Evolutionary conservation across 768 basidiomycete genomes (phyloP), one percentile per base, ranked within the genome.

Genomic region (Pluteus cervinus): DNA sequence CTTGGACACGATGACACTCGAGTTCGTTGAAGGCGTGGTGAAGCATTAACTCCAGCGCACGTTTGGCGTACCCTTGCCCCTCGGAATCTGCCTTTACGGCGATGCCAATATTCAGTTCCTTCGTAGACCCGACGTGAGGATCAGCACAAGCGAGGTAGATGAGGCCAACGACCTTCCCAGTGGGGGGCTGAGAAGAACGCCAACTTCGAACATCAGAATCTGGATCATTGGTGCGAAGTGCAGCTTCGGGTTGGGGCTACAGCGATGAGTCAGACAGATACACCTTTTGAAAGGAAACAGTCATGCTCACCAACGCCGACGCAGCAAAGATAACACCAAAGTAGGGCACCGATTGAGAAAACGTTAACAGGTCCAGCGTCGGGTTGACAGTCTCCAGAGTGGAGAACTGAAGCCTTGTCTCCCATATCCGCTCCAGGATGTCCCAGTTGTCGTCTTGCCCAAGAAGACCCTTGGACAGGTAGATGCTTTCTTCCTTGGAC

Each of bases 31-130:
- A 81, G 2, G 73, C 78, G 40, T 62, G 60, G 7, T 63, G 48
- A 8, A 79, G 49, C 1, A 68, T 63, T 18, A 66, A 52, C 7
- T 62, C 53, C 20, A 81, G 52, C 1, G 71, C 76, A 26, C 69
- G 59, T 18, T 57, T 55, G 3, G 69, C 78, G 24, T 65, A 65
- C 5, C 76, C 75, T 20, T 58, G 50, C 3, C 57, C 50, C 9
- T 65, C 68, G 44, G 62, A 52, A 6, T 37, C 37, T 2, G 61
- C 47, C 8, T 54, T 44, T 20, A 83, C 43, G 37, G 75, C 60
- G 45, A 86, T 55, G 8, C 81, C 81, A 22, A 85, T 57, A 44
- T 65, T 74, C 15, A 73, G 63, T 51, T 83, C 76, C 3, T 59
- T 52, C 20, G 45, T 47, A 17, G 56, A 55, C 20, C 50, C 42